phyloP scores from a whole-genome alignment of 2,329 filamentous ascomycete genomes.

The Dactylellina parvicollis region DNA sequence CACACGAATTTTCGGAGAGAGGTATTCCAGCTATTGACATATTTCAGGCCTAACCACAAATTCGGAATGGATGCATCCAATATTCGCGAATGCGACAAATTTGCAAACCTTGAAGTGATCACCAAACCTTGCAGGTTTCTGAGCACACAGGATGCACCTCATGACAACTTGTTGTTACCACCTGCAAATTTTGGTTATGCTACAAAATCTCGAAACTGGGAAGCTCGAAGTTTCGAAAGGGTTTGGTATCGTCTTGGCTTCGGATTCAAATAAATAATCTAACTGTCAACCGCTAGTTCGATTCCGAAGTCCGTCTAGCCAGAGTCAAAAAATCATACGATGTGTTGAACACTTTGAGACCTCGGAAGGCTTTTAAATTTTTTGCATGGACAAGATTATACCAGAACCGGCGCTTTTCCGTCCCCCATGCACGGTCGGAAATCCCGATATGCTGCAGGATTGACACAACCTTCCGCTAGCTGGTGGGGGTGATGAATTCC shows the following conservation, averaged over 20 bases:
- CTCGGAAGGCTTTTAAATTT: background rate
- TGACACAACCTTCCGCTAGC: conserved; percentile 18
- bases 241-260: background rate
- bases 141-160: background rate
- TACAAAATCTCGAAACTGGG: background rate
- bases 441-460: conserved; percentile 23
- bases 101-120: background rate
- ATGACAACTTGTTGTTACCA: background rate
- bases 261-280: no score
- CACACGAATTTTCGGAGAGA: no score
- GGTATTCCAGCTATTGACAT: no score
- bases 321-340: background rate
- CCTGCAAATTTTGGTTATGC: background rate
- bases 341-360: background rate
- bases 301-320: background rate
- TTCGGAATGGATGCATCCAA: no score
- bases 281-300: background rate
- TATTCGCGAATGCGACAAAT: background rate
- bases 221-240: background rate
- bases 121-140: background rate
- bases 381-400: background rate
- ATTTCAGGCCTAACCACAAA: no score
- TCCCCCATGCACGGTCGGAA: no score
- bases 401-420: background rate
- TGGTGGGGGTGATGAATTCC: conserved; percentile 21